Evolutionary conservation across 2,329 filamentous ascomycete species (phyloP), one percentile per base, ranked within the genome.

Genomic region (Diaporthe humulicola): DNA sequence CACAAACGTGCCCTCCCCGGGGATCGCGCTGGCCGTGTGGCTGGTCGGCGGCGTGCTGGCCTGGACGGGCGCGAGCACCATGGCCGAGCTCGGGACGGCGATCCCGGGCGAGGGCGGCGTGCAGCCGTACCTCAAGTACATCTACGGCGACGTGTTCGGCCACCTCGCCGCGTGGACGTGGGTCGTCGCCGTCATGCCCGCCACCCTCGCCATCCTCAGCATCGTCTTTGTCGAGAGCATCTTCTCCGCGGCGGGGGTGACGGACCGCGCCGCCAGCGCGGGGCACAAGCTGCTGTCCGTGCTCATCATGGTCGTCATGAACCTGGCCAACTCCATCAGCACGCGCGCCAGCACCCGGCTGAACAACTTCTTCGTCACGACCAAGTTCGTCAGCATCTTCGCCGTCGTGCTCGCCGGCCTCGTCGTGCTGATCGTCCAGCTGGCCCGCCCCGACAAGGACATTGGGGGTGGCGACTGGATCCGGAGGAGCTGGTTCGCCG

Each of bases 91-190:
- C 17, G 91, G 91, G 14, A 91, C 90, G 6, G 89, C 90, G 4
- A 90, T 93, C 48, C 90, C 90, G 0, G 88, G 90, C 25, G 90
- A 93, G 81, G 88, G 91, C 6, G 91, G 91, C 22, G 88, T 92
- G 61, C 91, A 93, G 78, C 90, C 90, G 19, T 93, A 91, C 77
- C 85, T 93, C 9, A 86, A 87, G 77, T 87, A 90, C 79, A 88
- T 92, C 45, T 93, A 88, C 76, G 91, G 91, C 40, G 90, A 92
- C 67, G 82, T 89, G 2, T 87, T 88, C 66, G 91, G 90, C n/a
- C 93, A 92, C 78, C 80, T 92, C 7, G 90, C 90, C 8, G 90
- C 90, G 0, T 93, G 91, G 91, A 90, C 90, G 0, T 93, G 91
- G 89, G 88, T 93, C 71, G 86, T 92, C 8, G 90, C 88, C 28